Base-by-base conservation (phyloP, 768 basidiomycete genomes). In the Paxillus ammoniavirescens region DNA sequence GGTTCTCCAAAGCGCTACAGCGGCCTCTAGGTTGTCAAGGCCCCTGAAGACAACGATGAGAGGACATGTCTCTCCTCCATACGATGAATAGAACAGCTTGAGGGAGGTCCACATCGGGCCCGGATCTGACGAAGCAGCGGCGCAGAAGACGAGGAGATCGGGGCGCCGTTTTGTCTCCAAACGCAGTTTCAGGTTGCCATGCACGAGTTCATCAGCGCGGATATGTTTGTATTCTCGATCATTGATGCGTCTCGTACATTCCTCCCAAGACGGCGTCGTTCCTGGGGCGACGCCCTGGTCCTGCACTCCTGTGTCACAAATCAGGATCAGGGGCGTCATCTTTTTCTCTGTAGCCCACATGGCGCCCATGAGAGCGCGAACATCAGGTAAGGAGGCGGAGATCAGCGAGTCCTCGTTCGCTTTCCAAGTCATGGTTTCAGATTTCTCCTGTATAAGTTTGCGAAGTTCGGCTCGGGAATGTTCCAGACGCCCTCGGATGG, bases 131-230 rank as follows among this genome's bases (percentile, higher is more conserved):
- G 57, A 41, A n/a, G 49, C 55, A 43, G 56, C 45, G 12, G 60
- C 54, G 41, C 50, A 60, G 47, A 67, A 65, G 47, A 66, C 47
- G 14, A 66, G 55, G 30, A 66, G 65, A 47, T 66, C 62, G 4
- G 60, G 50, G 7, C 52, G 59, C 26, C 37, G 52, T 26, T 28
- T 45, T n/a, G 37, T 50, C 45, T 56, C 50, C 2, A 18, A 2
- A 31, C 6, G 31, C 28, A 30, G 45, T 26, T 42, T 51, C 2
- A 52, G 17, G 8, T 52, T 40, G 14, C 53, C 51, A n/a, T 23
- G 35, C 28, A 48, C 33, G 3, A 50, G 13, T 14, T 14, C 18
- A 28, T 58, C 38, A 10, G 62, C 49, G 36, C 53, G 47, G 28
- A 56, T 46, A 49, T 49, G 65, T 41, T 46, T 46, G 31, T 62